Percentiles rank a stretch among this genome's conserved stretches.
Conservation (phyloP, 2,329 filamentous ascomycete species). For the Aspergillus sojae region DNA sequence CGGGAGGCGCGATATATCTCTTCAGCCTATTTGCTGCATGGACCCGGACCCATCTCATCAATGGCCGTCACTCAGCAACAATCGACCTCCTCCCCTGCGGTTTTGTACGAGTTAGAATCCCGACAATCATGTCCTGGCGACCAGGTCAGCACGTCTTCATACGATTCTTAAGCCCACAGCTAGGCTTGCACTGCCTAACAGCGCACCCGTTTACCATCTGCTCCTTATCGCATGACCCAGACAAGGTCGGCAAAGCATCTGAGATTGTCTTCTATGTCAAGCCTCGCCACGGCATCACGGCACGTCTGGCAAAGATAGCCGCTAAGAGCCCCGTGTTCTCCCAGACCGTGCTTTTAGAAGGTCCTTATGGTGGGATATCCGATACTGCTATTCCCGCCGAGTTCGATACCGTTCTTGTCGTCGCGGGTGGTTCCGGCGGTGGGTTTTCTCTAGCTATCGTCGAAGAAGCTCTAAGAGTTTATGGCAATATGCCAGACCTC, state of each 20-base stretch:
- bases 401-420: conserved; percentile 50
- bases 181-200: conserved; percentile 48
- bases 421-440: conserved; percentile 61
- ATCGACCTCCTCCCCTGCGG: conserved; percentile 45
- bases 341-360: conserved; percentile 57
- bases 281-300: conserved; percentile 54
- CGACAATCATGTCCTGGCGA: conserved; percentile 50
- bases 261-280: conserved; percentile 59
- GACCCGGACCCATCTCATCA: conserved; percentile 52
- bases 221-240: conserved; percentile 44
- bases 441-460: conserved; percentile 56
- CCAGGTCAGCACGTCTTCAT: conserved; percentile 61
- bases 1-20: conserved; percentile 55
- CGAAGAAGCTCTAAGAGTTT: conserved; percentile 38
- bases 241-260: conserved; percentile 20
- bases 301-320: conserved; percentile 46
- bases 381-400: conserved; percentile 35
- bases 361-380: conserved; percentile 59
- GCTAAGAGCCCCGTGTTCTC: conserved; percentile 37
- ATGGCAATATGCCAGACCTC: not conserved
- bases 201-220: conserved; percentile 61
- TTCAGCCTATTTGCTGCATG: conserved; percentile 51
- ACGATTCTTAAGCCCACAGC: conserved; percentile 45
- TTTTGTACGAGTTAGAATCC: conserved; percentile 49
- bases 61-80: conserved; percentile 52